Evolutionary conservation across 495 filamentous ascomycete species (phyloP), one percentile per base, ranked within the genome.

Genomic region (Aspergillus mulundensis): DNA sequence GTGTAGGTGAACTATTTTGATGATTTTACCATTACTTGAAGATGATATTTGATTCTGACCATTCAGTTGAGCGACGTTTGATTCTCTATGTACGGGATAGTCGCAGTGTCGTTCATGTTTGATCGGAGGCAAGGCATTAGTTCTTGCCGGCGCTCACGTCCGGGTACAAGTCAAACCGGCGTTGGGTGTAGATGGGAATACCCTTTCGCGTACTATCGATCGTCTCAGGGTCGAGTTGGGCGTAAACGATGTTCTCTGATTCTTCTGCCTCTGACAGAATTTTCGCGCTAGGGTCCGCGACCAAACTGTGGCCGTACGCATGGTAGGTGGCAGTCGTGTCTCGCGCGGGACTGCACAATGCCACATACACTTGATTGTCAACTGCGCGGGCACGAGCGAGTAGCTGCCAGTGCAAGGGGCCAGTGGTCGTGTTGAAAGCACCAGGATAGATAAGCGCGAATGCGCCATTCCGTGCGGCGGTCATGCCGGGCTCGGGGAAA

Each of bases 281-380:
- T 62, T 83, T 69, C 18, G 91, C 95, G 76, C 91, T 91, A n/a
- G 94, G 94, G 67, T 94, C 88, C 24, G 86, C 87, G 44, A 97
- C 76, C 77, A 96, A 73, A 61, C 85, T 94, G 66, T 99, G 94
- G 0, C 95, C 95, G 76, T 82, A 97, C 1, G 95, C 95, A 66
- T 92, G 83, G 66, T 99, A 99, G 18, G 75, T 78, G 2, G 89
- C 89, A 15, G 69, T 63, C 75, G 84, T 75, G 68, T 96, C 91
- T 56, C 94, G 77, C 38, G 94, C 90, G 5, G 95, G 95, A 66
- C 87, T 91, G 73, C 95, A 97, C 68, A 97, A 67, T 21, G 85
- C 94, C 32, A 97, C 93, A 70, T 93, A 99, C 2, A 91, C 67
- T 79, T 99, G 93, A 71, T 97, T 97, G 64, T 99, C 94, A 66